Evolutionary conservation across 1,139 yeast species (phyloP), one percentile per base, ranked within the genome.

Genomic region (Suhomyces atakaporum): DNA sequence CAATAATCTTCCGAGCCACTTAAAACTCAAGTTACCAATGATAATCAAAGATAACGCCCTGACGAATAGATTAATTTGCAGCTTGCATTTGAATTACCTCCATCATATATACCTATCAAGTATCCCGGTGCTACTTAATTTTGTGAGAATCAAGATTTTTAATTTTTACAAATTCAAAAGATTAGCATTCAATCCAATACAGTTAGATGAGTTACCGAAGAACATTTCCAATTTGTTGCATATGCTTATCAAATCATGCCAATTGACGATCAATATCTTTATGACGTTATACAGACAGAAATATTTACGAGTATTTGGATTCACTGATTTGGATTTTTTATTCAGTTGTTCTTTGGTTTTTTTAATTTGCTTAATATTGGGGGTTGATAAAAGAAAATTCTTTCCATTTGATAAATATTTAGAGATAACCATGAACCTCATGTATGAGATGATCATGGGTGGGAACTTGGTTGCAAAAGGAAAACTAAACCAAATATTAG

Each of bases 31-130:
- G 25, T 25, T 47, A 3, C 45, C 54, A 11, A 33, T 43, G 28
- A 14, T 25, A 7, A 27, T 28, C n/a, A 27, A 23, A 15, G 40
- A 45, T 4, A 29, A 35, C 12, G 29, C 21, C 3, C 45, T 45
- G 18, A 43, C 42, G 16, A 49, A 52, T 31, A 39, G 66, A 22
- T 43, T 56, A 19, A 43, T 57, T 5, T 56, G 57, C 29, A 53
- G 63, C 18, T 39, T 60, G 19, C 64, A 60, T 39, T 51, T 60
- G 35, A 60, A 60, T 34, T 59, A 60, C 33, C 43, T 60, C 6
- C 66, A 60, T 43, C 63, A 59, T 34, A 54, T 60, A 3, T 56
- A 60, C 35, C 42, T 60, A 16, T 47, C 62, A 8, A 53, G 57
- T 33, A 51, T 60, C n/a, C 66, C 66, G 0, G 51, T 60, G 1